Percentiles rank a stretch among this genome's conserved stretches.
phyloP scores from a whole-genome alignment of 1,284 basidiomycete species.

The Pseudozyma pruni region DNA sequence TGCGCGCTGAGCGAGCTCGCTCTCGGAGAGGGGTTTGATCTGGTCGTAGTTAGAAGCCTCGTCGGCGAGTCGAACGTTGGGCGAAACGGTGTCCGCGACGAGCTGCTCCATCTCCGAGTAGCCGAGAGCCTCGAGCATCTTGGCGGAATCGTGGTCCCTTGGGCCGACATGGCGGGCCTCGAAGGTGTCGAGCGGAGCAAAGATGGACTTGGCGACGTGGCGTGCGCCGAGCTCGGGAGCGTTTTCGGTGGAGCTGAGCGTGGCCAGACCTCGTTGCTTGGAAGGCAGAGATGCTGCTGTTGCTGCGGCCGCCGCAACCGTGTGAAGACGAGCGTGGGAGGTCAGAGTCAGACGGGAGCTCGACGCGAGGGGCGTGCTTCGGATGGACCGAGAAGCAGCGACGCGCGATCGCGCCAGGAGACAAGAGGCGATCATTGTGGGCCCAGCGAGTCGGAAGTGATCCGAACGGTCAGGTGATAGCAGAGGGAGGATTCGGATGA shows the following conservation, averaged over 20 bases:
- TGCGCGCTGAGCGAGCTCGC: conserved; percentile 81
- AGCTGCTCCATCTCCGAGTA: conserved; percentile 62
- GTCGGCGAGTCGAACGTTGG: conserved; percentile 71
- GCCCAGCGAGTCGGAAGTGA: conserved; percentile 1
- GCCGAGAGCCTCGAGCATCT: conserved; percentile 62
- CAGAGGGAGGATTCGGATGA: no score
- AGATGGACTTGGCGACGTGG: conserved; percentile 56
- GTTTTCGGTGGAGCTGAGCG: conserved; percentile 51
- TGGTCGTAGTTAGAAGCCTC: conserved; percentile 75
- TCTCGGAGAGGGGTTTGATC: conserved; percentile 78
- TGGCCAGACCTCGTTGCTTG: conserved; percentile 26
- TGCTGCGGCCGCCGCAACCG: neutral
- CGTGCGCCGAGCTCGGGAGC: conserved; percentile 48
- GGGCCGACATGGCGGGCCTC: conserved; percentile 63
- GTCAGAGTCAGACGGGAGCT: conserved; percentile 16
- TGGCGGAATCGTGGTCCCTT: conserved; percentile 50
- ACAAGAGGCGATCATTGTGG: conserved; percentile 32
- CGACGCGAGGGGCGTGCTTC: conserved; percentile 23
- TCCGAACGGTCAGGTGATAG: conserved; percentile 2
- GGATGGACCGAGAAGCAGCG: conserved; percentile 25
- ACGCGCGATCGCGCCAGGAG: conserved; percentile 38
- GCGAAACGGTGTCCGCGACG: conserved; percentile 60
- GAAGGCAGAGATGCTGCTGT: neutral
- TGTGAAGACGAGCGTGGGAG: conserved; percentile 8
- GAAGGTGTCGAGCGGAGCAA: conserved; percentile 63